Evolutionary conservation across 345 rosid species (phyloP).

Genomic region (Aquilaria yunnanensis): DNA sequence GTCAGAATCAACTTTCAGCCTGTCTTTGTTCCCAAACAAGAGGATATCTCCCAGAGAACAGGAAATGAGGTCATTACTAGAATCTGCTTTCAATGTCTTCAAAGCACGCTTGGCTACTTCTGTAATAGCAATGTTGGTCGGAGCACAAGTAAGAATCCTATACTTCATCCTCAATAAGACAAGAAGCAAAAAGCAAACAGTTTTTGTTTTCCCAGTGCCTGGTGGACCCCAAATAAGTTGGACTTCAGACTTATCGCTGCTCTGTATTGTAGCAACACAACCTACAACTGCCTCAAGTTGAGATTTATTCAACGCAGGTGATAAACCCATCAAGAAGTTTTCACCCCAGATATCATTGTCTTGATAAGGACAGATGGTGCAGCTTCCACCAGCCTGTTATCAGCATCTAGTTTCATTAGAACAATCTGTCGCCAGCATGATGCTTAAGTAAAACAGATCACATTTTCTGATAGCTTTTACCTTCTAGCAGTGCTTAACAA

Average conservation of each 20-base stretch:
- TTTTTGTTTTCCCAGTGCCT: conserved; percentile 57
- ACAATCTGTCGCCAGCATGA: neutral
- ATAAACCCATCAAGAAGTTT: neutral
- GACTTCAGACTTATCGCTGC: conserved; percentile 24
- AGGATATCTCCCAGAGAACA: conserved; percentile 28
- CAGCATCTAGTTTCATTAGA: neutral
- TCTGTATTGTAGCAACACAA: conserved; percentile 19
- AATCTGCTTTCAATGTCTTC: conserved; percentile 21
- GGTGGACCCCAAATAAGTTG: conserved; percentile 53
- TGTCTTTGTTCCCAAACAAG: conserved; percentile 34
- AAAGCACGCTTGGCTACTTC: conserved; percentile 39
- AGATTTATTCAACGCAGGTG: conserved; percentile 23
- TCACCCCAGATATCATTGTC: neutral
- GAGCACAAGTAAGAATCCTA: conserved; percentile 37
- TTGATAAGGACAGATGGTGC: conserved; percentile 8
- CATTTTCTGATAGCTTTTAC: no score
- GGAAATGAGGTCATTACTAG: conserved; percentile 5
- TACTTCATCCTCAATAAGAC: conserved; percentile 26
- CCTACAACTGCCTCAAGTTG: conserved; percentile 23
- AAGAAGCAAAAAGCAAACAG: conserved; percentile 23
- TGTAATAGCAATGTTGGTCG: conserved; percentile 43
- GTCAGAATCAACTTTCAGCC: conserved; percentile 24
- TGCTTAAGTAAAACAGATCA: no score
- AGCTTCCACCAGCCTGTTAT: conserved; percentile 27
- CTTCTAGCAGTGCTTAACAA: no score